Evolutionary conservation across 1,284 basidiomycete species (phyloP).

Genomic region (Microbotryum saponariae): DNA sequence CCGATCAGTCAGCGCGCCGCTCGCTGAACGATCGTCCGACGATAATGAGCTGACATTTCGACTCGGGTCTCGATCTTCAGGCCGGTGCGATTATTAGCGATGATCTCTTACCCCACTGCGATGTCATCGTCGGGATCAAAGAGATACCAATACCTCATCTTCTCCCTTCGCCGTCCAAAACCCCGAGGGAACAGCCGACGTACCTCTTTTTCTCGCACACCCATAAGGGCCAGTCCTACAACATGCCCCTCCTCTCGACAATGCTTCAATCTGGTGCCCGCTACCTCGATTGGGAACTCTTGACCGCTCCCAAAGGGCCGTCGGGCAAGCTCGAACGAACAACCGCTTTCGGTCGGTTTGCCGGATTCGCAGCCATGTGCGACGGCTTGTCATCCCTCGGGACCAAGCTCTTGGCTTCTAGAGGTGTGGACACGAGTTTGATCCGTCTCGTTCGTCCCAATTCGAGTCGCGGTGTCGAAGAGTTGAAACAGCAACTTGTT

Average conservation of each 20-base stretch:
- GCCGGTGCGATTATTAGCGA: slow-evolving; percentile 62
- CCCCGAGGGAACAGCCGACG: slow-evolving; percentile 41
- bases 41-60: too few species aligned
- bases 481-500: slow-evolving; percentile 54
- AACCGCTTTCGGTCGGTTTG: slow-evolving; percentile 81
- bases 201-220: slow-evolving; percentile 87
- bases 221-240: slow-evolving; percentile 74
- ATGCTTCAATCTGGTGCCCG: slow-evolving; percentile 48
- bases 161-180: slow-evolving; percentile 27
- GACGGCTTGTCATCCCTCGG: slow-evolving; percentile 73
- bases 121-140: slow-evolving; percentile 78
- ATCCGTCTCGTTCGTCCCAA: too few species aligned
- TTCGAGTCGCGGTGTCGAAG: slow-evolving; percentile 46
- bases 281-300: slow-evolving; percentile 75
- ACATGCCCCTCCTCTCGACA: slow-evolving; percentile 67
- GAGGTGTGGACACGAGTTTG: slow-evolving; percentile 53
- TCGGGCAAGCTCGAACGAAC: slow-evolving; percentile 52
- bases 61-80: slow-evolving; percentile 43
- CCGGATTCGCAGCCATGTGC: slow-evolving; percentile 74
- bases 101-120: slow-evolving; percentile 44
- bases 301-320: slow-evolving; percentile 53
- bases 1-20: neutral
- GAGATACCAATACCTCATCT: slow-evolving; percentile 64
- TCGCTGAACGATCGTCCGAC: slow-evolving; percentile 2
- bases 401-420: slow-evolving; percentile 59